Percentiles rank a stretch among this genome's conserved stretches.
Conservation (phyloP, 345 rosid species). For the Gynandropsis gynandra region DNA sequence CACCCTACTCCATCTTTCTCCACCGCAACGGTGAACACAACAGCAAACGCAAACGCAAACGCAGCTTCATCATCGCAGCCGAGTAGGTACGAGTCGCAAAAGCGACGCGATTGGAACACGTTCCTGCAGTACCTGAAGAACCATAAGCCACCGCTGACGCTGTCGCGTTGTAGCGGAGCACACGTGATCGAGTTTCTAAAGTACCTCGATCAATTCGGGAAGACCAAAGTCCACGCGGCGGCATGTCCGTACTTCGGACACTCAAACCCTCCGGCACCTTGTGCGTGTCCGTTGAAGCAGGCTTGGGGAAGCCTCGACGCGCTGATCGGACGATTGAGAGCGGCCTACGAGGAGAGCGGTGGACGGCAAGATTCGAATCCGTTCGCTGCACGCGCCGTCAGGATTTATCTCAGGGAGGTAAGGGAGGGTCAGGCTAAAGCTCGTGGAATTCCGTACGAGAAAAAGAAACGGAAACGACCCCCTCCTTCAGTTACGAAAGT, state of each 20-base stretch:
- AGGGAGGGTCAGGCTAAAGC: constrained; percentile 65
- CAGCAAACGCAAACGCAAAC: constrained; percentile 4
- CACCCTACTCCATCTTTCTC: constrained; percentile 13
- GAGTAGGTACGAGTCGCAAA: constrained; percentile 69
- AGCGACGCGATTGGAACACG: constrained; percentile 69
- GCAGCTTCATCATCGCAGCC: constrained; percentile 24
- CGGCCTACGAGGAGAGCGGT: constrained; percentile 61
- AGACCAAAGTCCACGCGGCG: constrained; percentile 54
- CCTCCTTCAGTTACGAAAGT: constrained; percentile 1
- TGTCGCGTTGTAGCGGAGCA: constrained; percentile 56
- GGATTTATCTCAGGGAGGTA: constrained; percentile 57
- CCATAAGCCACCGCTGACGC: constrained; percentile 61
- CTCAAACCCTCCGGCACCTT: constrained; percentile 52
- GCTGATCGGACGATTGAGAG: constrained; percentile 65
- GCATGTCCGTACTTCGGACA: constrained; percentile 53
- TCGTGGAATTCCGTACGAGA: constrained; percentile 60
- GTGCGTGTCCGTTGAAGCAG: constrained; percentile 57
- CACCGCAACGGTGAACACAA: too few species aligned
- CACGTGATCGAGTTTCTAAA: constrained; percentile 66
- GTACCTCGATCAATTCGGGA: constrained; percentile 64
- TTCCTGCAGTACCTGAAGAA: constrained; percentile 55
- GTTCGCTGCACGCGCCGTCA: constrained; percentile 53
- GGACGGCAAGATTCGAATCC: constrained; percentile 52
- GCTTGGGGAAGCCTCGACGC: constrained; percentile 80
- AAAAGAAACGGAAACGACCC: constrained; percentile 53